A percentile compares a stretch with the other conserved stretches of the same genome.
Evolutionary conservation across 345 rosid species (phyloP).

Genomic region (Ceriops decandra): DNA sequence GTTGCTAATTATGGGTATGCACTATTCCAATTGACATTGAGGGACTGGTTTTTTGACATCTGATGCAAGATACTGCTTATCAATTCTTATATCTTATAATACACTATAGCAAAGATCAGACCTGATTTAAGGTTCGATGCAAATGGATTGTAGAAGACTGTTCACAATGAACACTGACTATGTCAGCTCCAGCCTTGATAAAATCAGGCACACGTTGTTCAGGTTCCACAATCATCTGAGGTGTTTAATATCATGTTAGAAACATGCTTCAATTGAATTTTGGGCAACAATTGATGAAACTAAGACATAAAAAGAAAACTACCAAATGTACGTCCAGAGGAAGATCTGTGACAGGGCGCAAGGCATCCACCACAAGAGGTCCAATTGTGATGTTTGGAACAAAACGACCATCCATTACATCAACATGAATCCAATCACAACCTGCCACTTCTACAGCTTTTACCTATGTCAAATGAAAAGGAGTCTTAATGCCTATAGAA

Average conservation of each 20-base stretch:
- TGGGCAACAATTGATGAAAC: background rate
- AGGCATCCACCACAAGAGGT: conserved; percentile 86
- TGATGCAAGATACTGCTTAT: no score
- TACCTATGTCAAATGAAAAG: conserved; percentile 45
- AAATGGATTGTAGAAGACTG: conserved; percentile 92
- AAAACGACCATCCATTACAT: conserved; percentile 98
- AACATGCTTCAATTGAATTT: conserved; percentile 3
- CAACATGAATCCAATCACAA: conserved; percentile 94
- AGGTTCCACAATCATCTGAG: conserved; percentile 96
- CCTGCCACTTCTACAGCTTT: conserved; percentile 90
- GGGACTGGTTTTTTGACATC: no score
- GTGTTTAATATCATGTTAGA: conserved; percentile 14
- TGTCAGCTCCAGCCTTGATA: conserved; percentile 97
- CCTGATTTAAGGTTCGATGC: conserved; percentile 79
- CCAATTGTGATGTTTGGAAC: conserved; percentile 98
- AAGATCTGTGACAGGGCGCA: conserved; percentile 87
- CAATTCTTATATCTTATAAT: background rate
- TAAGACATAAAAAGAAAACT: conserved; percentile 16
- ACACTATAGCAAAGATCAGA: conserved; percentile 22
- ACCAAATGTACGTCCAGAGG: conserved; percentile 97
- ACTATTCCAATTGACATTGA: no score
- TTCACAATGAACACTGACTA: conserved; percentile 94
- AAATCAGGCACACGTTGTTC: conserved; percentile 90
- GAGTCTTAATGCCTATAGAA: conserved; percentile 15
- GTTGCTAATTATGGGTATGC: background rate